Percentiles rank a stretch among this genome's conserved stretches.
Evolutionary conservation across 371 early-diverging fungal genomes (phyloP).

Genomic region (Entomophthora muscae): DNA sequence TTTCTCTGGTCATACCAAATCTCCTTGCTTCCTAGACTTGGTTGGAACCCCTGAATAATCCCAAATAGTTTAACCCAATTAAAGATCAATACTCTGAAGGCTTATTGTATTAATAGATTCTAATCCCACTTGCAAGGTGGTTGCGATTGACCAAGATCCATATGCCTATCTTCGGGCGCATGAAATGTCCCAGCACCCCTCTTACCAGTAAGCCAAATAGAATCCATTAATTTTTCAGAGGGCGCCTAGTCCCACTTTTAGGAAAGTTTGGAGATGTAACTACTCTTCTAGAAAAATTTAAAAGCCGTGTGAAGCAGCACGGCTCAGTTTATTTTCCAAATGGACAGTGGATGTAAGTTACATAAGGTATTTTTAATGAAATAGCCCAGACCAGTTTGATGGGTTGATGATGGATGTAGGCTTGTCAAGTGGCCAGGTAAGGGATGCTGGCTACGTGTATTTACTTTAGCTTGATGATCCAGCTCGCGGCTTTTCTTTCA

Average conservation of each 20-base stretch:
- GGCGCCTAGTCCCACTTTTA: conserved; percentile 24
- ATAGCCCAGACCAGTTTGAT: conserved; percentile 26
- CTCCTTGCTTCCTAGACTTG: too few species aligned
- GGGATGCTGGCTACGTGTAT: not conserved
- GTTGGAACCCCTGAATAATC: too few species aligned
- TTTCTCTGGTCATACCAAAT: too few species aligned
- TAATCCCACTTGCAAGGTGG: conserved; percentile 34
- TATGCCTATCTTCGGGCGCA: conserved; percentile 33
- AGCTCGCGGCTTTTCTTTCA: conserved; percentile 47
- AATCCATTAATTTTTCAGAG: conserved; percentile 12
- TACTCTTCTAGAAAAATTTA: conserved; percentile 9
- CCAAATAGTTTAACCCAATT: too few species aligned
- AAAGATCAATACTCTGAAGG: too few species aligned
- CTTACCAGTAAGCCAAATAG: conserved; percentile 19
- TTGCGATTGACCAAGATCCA: conserved; percentile 59
- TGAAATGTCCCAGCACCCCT: conserved; percentile 19
- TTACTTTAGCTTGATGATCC: conserved; percentile 30
- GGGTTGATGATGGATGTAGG: conserved; percentile 62
- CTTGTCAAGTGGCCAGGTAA: conserved; percentile 36
- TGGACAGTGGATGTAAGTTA: conserved; percentile 11
- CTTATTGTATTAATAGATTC: conserved; percentile 11
- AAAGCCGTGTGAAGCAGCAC: not conserved
- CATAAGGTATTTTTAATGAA: not conserved
- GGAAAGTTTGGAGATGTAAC: conserved; percentile 34
- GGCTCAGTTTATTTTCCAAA: not conserved